Percentiles rank a stretch among this genome's conserved stretches.
Evolutionary conservation across 306 rosid genomes (phyloP).

Genomic region (Nissolia schottii): DNA sequence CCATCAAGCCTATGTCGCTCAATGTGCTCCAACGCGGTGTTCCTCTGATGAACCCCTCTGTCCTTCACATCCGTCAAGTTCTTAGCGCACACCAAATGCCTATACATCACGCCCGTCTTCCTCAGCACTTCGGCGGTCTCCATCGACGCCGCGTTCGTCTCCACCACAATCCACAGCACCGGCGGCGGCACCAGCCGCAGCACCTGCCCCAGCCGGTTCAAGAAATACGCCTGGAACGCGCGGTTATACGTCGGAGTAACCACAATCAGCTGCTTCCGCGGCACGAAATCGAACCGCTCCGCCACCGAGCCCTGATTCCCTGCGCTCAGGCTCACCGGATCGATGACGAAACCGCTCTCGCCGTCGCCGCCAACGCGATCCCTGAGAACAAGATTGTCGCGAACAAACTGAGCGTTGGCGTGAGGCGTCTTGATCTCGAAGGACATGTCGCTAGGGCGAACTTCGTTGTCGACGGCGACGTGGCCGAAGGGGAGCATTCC

Average conservation of each 20-base stretch:
- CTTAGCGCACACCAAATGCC: slow-evolving; percentile 77
- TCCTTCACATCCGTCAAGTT: slow-evolving; percentile 67
- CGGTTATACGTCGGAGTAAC: slow-evolving; percentile 84
- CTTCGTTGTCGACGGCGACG: slow-evolving; percentile 42
- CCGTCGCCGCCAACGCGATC: neutral
- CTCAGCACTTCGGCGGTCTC: slow-evolving; percentile 91
- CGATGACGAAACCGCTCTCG: slow-evolving; percentile 14
- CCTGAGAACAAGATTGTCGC: slow-evolving; percentile 23
- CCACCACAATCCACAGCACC: slow-evolving; percentile 90
- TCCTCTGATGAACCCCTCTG: slow-evolving; percentile 94
- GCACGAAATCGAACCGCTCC: slow-evolving; percentile 34
- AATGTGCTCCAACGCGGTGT: slow-evolving; percentile 89
- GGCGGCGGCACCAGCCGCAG: slow-evolving; percentile 79
- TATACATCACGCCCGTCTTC: slow-evolving; percentile 86
- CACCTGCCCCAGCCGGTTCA: slow-evolving; percentile 76
- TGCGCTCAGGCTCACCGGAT: slow-evolving; percentile 29
- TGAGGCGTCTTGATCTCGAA: slow-evolving; percentile 65
- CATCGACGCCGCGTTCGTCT: slow-evolving; percentile 66
- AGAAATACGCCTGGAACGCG: slow-evolving; percentile 65
- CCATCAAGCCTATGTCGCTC: slow-evolving; percentile 83
- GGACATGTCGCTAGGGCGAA: slow-evolving; percentile 39
- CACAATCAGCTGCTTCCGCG: slow-evolving; percentile 78
- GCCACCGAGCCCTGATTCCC: slow-evolving; percentile 9
- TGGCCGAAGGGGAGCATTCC: slow-evolving; percentile 73
- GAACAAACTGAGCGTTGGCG: slow-evolving; percentile 30